Percentiles rank a stretch among this genome's conserved stretches.
Evolutionary conservation across 352 stramenopile genomes (phyloP).

Genomic region (Aphanomyces stellatus): DNA sequence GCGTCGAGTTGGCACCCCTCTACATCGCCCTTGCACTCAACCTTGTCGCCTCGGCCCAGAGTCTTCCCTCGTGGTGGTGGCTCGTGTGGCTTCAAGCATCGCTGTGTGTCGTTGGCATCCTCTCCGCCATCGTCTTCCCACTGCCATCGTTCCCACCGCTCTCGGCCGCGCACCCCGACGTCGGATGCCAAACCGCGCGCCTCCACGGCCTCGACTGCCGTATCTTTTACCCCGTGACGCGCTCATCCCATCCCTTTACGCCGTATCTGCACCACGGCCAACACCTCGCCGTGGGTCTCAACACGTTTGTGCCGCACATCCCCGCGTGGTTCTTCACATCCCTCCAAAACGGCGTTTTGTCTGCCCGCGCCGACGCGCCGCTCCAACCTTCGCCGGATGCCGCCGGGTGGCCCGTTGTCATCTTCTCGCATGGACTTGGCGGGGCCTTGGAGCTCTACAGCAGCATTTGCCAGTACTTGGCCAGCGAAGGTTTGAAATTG

Average conservation of each 20-base stretch:
- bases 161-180: neutral
- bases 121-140: neutral
- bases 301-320: slow-evolving; percentile 30
- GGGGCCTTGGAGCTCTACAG: slow-evolving; percentile 54
- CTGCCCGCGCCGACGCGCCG: slow-evolving; percentile 33
- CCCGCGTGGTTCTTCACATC: slow-evolving; percentile 46
- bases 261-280: slow-evolving; percentile 41
- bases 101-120: neutral
- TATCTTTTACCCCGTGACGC: slow-evolving; percentile 42
- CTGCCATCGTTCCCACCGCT: neutral
- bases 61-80: too few species aligned
- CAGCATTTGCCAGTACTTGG: slow-evolving; percentile 46
- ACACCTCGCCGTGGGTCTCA: slow-evolving; percentile 40
- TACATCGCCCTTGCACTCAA: too few species aligned
- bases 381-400: slow-evolving; percentile 22
- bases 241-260: slow-evolving; percentile 5
- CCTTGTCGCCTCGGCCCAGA: too few species aligned
- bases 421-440: slow-evolving; percentile 55
- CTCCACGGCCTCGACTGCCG: slow-evolving; percentile 47
- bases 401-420: slow-evolving; percentile 38
- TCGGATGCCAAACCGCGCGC: slow-evolving; percentile 34
- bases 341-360: slow-evolving; percentile 38
- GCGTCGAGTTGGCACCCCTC: neutral
- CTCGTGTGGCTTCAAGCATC: neutral
- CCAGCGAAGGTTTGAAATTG: slow-evolving; percentile 33